Evolutionary conservation across 192 early-diverging fungal genomes (phyloP), one percentile per base, ranked within the genome.

Genomic region (Geranomyces variabilis): DNA sequence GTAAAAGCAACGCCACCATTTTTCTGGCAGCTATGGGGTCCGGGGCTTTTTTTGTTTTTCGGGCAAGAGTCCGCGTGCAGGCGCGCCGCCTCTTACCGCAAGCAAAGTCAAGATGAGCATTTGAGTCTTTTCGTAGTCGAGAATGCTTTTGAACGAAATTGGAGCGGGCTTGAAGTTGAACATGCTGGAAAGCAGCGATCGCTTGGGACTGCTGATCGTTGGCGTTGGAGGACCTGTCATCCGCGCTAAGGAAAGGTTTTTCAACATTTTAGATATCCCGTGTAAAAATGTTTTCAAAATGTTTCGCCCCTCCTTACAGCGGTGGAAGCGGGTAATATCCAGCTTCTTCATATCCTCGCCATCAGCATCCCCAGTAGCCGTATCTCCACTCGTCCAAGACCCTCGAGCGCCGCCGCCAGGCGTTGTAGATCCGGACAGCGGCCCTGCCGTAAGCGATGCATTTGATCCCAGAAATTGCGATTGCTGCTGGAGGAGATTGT

Each of bases 101-200:
- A 77, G 55, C 30, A 33, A 31, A 5, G 28, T n/a, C 15, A 33
- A 3, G 8, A 73, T 28, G 53, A 22, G 0, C 36, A 30, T 47
- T 1, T 22, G 24, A 1, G 70, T 67, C 29, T 59, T 47, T 15
- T 70, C 29, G 33, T 51, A 62, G 4, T 5, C 45, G 22, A 56
- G 9, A 28, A 70, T 70, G 31, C 46, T 53, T n/a, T 48, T 22
- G 41, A 72, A 19, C 45, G 14, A 21, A 48, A 69, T 55, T 0
- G 61, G 51, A 30, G 83, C 83, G 36, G 83, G 83, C 48, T 75
- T 75, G 68, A 80, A 80, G 53, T 67, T 77, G 76, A 84, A 84
- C 19, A 84, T 64, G 28, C 59, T 66, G 28, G 78, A 69, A 45
- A 84, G 83, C 83, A 81, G 83, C 51, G 46, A 60, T 21, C 69